Base-by-base conservation (phyloP, 176 grass and related monocot genomes). In the Pontederia paniculata region DNA sequence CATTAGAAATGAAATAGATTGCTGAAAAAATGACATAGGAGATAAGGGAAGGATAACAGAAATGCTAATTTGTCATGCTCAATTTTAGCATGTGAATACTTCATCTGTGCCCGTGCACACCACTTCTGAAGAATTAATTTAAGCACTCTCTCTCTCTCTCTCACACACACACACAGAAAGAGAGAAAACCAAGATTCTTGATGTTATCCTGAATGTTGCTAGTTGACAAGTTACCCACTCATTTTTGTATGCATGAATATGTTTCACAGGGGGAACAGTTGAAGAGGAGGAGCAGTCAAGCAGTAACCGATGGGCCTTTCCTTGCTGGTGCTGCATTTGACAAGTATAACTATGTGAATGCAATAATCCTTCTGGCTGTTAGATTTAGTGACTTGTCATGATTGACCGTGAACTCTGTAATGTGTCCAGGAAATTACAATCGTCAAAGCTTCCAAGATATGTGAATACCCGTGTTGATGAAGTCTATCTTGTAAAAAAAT, bases 381-480 rank as follows among this genome's bases (percentile, higher is more conserved):
- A 59, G 16, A 13, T 21, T 69, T 10, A 52, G 3, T 75, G 45
- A 14, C 43, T 31, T 37, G 28, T 6, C 16, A 1, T 58, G 77
- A 12, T 53, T 46, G 10, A 12, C 78, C n/a, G 48, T 57, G 73
- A 75, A 56, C 23, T 50, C 42, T 67, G 17, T 62, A 77, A 63
- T 71, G 76, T 56, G 17, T 25, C 68, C 58, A 43, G 45, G 48
- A 89, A 80, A 23, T 12, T 47, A 13, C 74, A 84, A 42, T 67
- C 68, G 17, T 62, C 54, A 43, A 98, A 91, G 57, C 73, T 88
- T 71, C 74, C 86, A 11, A 78, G 77, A 65, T 84, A 87, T 65
- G 78, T 91, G 41, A 88, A 45, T 72, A 84, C 69, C 8, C 80
- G 83, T 72, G 86, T 98, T 60, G 81, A 74, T n/a, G 82, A 88